Evolutionary conservation across 306 rosid genomes (phyloP).

Genomic region (Lotus japonicus): DNA sequence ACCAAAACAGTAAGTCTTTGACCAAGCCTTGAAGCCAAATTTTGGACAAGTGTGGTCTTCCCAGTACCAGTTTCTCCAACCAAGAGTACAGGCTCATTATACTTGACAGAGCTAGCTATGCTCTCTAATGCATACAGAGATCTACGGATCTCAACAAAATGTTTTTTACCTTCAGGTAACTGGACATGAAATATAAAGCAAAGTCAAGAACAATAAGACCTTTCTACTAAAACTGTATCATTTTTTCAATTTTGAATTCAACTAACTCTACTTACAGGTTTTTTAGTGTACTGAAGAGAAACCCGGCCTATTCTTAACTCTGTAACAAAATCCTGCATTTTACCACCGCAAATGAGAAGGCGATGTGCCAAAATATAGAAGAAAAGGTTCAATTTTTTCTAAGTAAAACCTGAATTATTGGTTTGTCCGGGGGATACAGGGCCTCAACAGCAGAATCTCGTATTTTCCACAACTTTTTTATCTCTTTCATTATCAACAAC

Average conservation of each 20-base stretch:
- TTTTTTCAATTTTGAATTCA: constrained; percentile 3
- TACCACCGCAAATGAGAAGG: constrained; percentile 28
- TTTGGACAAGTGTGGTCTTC: constrained; percentile 92
- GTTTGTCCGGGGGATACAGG: constrained; percentile 64
- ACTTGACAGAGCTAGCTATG: constrained; percentile 75
- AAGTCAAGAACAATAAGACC: constrained; percentile 9
- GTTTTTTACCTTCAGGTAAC: constrained; percentile 30
- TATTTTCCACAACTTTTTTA: constrained; percentile 62
- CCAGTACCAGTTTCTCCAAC: constrained; percentile 99
- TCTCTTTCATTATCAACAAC: constrained; percentile 56
- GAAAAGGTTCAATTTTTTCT: background rate
- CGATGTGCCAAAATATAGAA: constrained; percentile 1
- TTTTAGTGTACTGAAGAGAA: constrained; percentile 35
- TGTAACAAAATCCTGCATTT: constrained; percentile 54
- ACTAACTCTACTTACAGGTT: constrained; percentile 41
- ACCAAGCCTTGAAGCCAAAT: constrained; percentile 76
- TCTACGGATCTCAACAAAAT: constrained; percentile 74
- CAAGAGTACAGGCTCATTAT: constrained; percentile 86
- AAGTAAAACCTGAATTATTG: constrained; percentile 59
- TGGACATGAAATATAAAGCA: constrained; percentile 35
- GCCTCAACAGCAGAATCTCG: constrained; percentile 47
- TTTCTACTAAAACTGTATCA: background rate
- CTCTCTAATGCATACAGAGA: constrained; percentile 74
- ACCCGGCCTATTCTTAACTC: constrained; percentile 73
- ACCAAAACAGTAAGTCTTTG: constrained; percentile 91